These are phyloP conservation scores for Rubus idaeus DNA, from an alignment of 306 rosid genomes.

Conservation along the genomic window DNA sequence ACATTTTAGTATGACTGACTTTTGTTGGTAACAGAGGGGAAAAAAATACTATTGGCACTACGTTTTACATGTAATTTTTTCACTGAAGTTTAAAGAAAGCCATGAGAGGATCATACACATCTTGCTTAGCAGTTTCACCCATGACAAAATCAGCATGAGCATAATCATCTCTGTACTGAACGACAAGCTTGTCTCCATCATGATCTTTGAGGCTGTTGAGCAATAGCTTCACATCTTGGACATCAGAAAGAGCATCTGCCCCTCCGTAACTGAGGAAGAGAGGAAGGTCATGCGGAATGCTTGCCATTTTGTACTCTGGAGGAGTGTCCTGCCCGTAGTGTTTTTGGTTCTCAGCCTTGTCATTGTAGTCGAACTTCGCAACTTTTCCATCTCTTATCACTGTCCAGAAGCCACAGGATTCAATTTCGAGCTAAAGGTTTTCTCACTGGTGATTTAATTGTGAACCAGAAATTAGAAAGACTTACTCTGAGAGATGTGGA, in stretches of 20 bases:
- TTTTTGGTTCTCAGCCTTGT: conserved; percentile 24
- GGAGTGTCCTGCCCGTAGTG: conserved; percentile 33
- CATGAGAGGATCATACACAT: conserved; percentile 39
- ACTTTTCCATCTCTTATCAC: conserved; percentile 34
- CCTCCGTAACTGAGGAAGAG: conserved; percentile 40
- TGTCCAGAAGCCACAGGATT: not conserved
- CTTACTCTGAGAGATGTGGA: conserved; percentile 89
- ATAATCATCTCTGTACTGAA: conserved; percentile 35
- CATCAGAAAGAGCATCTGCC: conserved; percentile 37
- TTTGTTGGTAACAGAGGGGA: not conserved
- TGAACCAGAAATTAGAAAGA: not conserved
- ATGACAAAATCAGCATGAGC: conserved; percentile 40
- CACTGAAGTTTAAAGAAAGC: conserved; percentile 34
- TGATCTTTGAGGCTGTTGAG: conserved; percentile 29
- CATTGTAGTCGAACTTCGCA: conserved; percentile 28
- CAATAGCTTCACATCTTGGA: conserved; percentile 28
- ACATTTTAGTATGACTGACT: not conserved
- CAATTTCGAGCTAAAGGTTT: not conserved
- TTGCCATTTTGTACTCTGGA: conserved; percentile 27
- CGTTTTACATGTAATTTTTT: not conserved
- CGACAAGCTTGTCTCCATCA: conserved; percentile 35
- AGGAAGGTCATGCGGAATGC: conserved; percentile 33
- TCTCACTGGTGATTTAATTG: not conserved
- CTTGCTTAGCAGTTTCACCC: conserved; percentile 37
- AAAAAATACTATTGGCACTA: not conserved